These are phyloP conservation scores for Cucumis cinereus DNA, from an alignment of 306 rosid genomes.

Conservation along the genomic window DNA sequence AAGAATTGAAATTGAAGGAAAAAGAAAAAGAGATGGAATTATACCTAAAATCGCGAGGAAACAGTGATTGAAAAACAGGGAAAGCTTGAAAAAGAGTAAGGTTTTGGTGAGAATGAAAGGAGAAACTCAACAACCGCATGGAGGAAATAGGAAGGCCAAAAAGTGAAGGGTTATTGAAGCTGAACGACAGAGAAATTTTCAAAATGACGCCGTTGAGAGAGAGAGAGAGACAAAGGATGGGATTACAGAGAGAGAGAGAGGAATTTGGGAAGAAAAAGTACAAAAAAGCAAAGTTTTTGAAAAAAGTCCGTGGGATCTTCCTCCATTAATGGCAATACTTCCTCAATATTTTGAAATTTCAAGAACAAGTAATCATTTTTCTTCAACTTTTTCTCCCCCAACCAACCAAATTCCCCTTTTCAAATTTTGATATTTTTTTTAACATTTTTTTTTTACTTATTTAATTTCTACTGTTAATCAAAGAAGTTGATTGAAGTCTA, in stretches of 20 bases:
- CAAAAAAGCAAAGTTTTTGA: neutral
- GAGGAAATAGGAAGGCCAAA: neutral
- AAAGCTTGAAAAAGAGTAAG: neutral
- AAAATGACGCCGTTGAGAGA: conserved; percentile 12
- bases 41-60: conserved; percentile 2
- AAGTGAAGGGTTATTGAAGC: neutral
- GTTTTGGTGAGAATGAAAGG: neutral
- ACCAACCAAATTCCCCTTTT: neutral
- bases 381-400: neutral
- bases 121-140: neutral
- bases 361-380: neutral
- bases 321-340: neutral
- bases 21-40: neutral
- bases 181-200: neutral
- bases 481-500: no score
- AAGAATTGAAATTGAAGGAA: neutral
- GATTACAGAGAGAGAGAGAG: neutral
- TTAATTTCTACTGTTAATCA: no score
- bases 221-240: neutral
- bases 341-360: neutral
- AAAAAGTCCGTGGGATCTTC: neutral
- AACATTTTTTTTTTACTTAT: no score
- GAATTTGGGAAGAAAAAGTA: neutral
- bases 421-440: neutral
- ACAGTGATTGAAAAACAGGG: neutral